phyloP scores from a whole-genome alignment of 371 early-diverging fungal species.

The Mortierella sp. region DNA sequence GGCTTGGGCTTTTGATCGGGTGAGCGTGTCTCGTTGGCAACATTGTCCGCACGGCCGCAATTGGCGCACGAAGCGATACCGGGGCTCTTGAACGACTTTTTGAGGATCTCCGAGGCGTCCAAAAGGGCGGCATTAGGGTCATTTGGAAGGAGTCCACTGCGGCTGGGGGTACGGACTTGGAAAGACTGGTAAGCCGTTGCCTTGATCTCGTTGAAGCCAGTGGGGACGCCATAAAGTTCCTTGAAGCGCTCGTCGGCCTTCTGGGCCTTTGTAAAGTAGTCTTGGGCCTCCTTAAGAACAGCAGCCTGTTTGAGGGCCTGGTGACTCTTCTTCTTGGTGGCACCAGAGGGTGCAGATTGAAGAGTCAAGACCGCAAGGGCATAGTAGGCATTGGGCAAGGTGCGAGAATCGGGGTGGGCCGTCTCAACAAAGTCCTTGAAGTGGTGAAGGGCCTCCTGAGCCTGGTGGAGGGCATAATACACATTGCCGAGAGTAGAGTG shows the following conservation, averaged over 20 bases:
- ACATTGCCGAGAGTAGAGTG: slow-evolving; percentile 70
- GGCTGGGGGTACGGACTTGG: slow-evolving; percentile 53
- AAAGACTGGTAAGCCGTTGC: slow-evolving; percentile 61
- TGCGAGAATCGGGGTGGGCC: slow-evolving; percentile 68
- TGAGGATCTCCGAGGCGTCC: slow-evolving; percentile 45
- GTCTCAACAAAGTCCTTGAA: slow-evolving; percentile 65
- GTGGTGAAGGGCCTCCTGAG: slow-evolving; percentile 64
- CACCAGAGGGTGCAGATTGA: slow-evolving; percentile 48
- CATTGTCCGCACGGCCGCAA: slow-evolving; percentile 65
- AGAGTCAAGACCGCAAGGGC: slow-evolving; percentile 63
- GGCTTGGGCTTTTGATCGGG: slow-evolving; percentile 54
- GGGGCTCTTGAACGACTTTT: slow-evolving; percentile 52
- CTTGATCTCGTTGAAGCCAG: slow-evolving; percentile 70
- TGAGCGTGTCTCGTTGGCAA: slow-evolving; percentile 53
- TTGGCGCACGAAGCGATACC: slow-evolving; percentile 60
- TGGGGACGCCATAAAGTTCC: slow-evolving; percentile 64
- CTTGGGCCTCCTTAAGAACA: slow-evolving; percentile 58
- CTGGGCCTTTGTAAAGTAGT: slow-evolving; percentile 65
- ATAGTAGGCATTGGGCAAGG: slow-evolving; percentile 67
- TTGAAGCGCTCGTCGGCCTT: slow-evolving; percentile 66
- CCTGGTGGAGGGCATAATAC: slow-evolving; percentile 64
- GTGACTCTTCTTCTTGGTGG: slow-evolving; percentile 59
- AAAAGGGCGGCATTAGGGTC: slow-evolving; percentile 41
- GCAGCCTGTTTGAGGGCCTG: slow-evolving; percentile 58
- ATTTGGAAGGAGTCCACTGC: slow-evolving; percentile 24